Evolutionary conservation across 2,329 filamentous ascomycete species (phyloP), one percentile per base, ranked within the genome.

Genomic region (Teratosphaeria viscida): DNA sequence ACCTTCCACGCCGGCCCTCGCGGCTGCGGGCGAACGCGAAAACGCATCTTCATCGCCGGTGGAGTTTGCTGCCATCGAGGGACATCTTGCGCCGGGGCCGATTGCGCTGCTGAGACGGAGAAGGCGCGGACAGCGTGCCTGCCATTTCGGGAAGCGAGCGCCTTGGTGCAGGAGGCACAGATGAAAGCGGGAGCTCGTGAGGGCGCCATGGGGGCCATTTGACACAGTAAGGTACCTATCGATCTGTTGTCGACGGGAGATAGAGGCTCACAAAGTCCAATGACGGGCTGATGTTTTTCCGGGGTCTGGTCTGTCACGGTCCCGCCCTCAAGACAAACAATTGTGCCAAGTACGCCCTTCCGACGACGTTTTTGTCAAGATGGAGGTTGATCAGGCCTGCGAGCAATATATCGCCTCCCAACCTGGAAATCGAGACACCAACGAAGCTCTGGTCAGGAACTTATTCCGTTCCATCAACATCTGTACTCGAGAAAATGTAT

Each of bases 1-100:
- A 91, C 85, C 67, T 71, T 71, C 82, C 84, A 92, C 75, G 80
- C 62, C 67, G 72, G 57, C 77, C 82, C 68, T 79, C 77, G 75
- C 76, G 84, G 70, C 77, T 80, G 64, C 76, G 81, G 76, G 77
- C 84, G 72, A 80, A 82, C 65, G 75, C 85, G 77, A 58, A 76
- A 71, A 26, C 78, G 78, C 57, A 78, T 78, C 56, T 70, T 63
- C 76, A 81, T 79, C 26, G 72, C 71, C 26, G 70, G 69, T 4
- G 79, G 79, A 49, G 79, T 81, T 62, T 77, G 73, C 61, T 76
- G 71, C 79, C 79, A 81, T 72, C 79, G 72, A n/a, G 79, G 79
- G 19, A 70, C 37, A 23, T 69, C 59, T 52, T 60, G 67, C 62
- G 61, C 73, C 6, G 61, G 27, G 23, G 53, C 29, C n/a, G 56